A percentile compares a stretch with the other conserved stretches of the same genome.
phyloP scores from a whole-genome alignment of 2,329 filamentous ascomycete species.

The Biscogniauxia marginata region DNA sequence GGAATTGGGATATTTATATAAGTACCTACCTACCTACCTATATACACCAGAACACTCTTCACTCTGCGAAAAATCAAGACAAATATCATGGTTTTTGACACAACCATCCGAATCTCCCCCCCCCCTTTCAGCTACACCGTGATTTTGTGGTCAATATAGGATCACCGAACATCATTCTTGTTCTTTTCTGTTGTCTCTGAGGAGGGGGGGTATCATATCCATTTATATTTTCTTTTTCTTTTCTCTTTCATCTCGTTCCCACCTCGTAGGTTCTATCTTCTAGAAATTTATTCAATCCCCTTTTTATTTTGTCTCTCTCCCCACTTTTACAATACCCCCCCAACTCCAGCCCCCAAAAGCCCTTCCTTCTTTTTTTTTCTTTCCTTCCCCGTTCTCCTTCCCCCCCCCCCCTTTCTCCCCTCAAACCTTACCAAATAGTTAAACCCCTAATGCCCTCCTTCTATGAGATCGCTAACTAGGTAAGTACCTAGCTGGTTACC shows the following conservation, averaged over 20 bases:
- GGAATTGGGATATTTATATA: background rate
- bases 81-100: too few relatives aligned
- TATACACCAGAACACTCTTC: background rate
- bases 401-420: background rate
- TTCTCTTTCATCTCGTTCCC: background rate
- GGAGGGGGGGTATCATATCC: background rate
- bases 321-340: background rate
- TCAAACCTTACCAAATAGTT: too few relatives aligned
- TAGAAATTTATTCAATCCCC: background rate
- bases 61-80: background rate
- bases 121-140: too few relatives aligned
- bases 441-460: too few relatives aligned
- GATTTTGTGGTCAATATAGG: too few relatives aligned
- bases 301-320: background rate
- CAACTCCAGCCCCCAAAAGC: background rate
- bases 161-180: constrained; percentile 6
- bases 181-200: background rate
- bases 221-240: too few relatives aligned
- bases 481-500: background rate
- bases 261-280: too few relatives aligned
- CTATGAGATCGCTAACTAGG: background rate
- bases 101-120: too few relatives aligned
- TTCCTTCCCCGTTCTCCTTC: background rate
- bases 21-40: background rate
- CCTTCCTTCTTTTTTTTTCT: too few relatives aligned